Conservation (phyloP, 116 monocot genomes). For the Thalassia testudinum region DNA sequence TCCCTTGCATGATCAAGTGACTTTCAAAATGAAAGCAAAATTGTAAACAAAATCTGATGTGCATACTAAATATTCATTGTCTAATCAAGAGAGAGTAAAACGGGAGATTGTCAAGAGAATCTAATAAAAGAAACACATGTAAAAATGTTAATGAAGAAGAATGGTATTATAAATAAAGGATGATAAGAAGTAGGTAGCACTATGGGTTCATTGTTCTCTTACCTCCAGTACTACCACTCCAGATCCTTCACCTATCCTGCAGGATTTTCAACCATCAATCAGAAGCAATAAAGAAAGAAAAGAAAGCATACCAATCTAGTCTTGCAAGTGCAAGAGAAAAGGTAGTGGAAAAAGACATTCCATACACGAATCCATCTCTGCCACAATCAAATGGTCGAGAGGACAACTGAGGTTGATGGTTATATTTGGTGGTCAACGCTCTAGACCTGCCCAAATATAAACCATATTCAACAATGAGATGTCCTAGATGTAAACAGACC, state of each 20-base stretch:
- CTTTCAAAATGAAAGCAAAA: constrained; percentile 11
- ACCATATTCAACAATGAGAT: too few species aligned
- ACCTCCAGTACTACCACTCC: constrained; percentile 95
- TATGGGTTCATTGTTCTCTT: constrained; percentile 1
- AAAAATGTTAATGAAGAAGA: too few species aligned
- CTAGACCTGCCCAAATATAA: constrained; percentile 35
- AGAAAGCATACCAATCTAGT: background rate
- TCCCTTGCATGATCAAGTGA: constrained; percentile 75
- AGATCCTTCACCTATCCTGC: constrained; percentile 90
- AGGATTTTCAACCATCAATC: background rate
- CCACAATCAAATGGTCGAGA: constrained; percentile 91
- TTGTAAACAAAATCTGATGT: constrained; percentile 4
- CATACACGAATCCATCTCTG: constrained; percentile 99
- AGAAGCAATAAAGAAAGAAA: too few species aligned
- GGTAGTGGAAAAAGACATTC: background rate
- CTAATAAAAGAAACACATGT: constrained; percentile 1
- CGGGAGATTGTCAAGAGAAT: too few species aligned
- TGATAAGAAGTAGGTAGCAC: too few species aligned
- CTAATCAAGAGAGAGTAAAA: too few species aligned
- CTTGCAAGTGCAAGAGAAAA: too few species aligned
- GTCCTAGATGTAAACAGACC: too few species aligned
- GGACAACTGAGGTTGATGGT: constrained; percentile 45
- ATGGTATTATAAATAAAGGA: too few species aligned
- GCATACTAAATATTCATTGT: background rate
- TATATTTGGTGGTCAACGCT: constrained; percentile 81